Base-by-base conservation (phyloP, 148 eudicot species). In the Silene conica region DNA sequence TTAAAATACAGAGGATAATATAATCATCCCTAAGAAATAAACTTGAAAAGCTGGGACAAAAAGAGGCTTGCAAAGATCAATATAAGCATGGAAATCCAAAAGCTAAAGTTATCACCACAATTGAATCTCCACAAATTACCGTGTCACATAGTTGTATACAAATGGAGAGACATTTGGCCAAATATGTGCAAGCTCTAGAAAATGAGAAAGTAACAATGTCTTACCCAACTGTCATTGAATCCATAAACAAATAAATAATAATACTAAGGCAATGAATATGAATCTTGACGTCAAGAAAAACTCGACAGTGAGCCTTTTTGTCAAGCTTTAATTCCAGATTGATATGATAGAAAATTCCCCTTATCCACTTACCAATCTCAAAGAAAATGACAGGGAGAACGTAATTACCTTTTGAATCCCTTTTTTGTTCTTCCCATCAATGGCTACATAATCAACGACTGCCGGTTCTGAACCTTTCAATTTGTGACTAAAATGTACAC, bases 391-490 rank as follows among this genome's bases (percentile, higher is more conserved):
- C 65, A 26, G 50, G 43, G 54, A 52, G 31, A 63, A 16, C 4
- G 74, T 7, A 63, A 16, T 28, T 79, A 94, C 98, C 97, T 91
- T 94, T 70, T 89, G 94, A 69, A 89, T 78, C 34, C 60, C 80
- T 26, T 67, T 83, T 80, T 85, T 88, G 85, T 76, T 87, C 83
- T 86, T 93, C 70, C 81, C 89, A 87, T 91, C 97, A 76, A 91
- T 77, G n/a, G 93, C 85, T 75, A 91, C 98, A 78, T 83, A 94
- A 83, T 94, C 98, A 71, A 94, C 93, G 61, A 76, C 77, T 20
- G 74, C 93, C 67, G 87, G 82, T 76, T 94, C 97, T 20, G 96
- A 83, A 73, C 91, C 87, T 82, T 91, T 94, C 52, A 88, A 77
- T 75, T 70, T 85, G 57, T 61, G 78, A 67, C 3, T 61, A 21